These are phyloP conservation scores for Solanum commersonii DNA, from an alignment of 257 asterid genomes.

Conservation along the genomic window DNA sequence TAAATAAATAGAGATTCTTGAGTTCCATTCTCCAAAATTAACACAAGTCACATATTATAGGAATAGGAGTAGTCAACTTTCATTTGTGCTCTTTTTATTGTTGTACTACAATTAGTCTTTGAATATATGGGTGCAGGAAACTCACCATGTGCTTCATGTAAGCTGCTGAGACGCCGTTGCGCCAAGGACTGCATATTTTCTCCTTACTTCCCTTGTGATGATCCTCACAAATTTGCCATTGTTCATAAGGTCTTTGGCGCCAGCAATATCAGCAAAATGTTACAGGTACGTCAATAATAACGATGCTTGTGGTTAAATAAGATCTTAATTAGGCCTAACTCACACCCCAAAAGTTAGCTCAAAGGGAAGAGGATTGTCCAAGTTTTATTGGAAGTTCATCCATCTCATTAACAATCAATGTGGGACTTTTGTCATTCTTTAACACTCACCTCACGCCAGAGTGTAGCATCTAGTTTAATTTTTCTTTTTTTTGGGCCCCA, in stretches of 20 bases:
- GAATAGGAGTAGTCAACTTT: not conserved
- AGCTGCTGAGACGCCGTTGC: conserved; percentile 57
- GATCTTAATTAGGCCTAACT: no score
- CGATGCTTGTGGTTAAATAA: not conserved
- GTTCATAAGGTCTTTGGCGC: conserved; percentile 72
- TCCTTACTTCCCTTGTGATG: conserved; percentile 52
- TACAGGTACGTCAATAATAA: conserved; percentile 23
- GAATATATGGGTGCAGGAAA: not conserved
- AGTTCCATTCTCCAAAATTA: not conserved
- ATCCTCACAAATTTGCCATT: conserved; percentile 57
- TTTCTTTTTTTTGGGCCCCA: not conserved
- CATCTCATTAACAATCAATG: no score
- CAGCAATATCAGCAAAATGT: conserved; percentile 59
- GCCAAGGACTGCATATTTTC: conserved; percentile 56
- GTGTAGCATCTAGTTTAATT: not conserved
- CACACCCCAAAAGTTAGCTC: no score
- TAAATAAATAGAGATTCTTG: not conserved
- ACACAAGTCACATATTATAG: not conserved
- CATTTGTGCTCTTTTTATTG: not conserved
- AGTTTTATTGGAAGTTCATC: not conserved
- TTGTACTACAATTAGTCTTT: not conserved
- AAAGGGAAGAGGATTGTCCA: no score
- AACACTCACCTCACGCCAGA: not conserved
- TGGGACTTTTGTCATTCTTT: no score
- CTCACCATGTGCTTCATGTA: conserved; percentile 67